These are phyloP conservation scores for Phyllosticta citrichinensis DNA, from an alignment of 2,329 filamentous ascomycete species.

Conservation along the genomic window DNA sequence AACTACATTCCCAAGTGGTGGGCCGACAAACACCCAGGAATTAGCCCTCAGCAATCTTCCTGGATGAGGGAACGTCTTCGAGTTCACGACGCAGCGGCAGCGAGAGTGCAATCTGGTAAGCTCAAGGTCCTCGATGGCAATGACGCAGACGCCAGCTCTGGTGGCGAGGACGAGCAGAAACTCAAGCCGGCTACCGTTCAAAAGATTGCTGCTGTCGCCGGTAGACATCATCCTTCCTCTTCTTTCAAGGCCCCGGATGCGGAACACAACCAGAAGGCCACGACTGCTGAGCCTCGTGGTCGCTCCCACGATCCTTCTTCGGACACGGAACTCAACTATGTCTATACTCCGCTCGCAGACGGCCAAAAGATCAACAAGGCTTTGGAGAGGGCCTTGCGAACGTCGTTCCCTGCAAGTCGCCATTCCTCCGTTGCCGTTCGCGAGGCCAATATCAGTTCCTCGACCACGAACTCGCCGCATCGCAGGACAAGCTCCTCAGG, in stretches of 20 bases:
- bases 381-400: background rate
- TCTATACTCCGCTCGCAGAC: background rate
- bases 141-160: background rate
- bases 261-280: background rate
- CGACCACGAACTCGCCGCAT: background rate
- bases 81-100: background rate
- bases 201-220: background rate
- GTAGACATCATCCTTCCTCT: background rate
- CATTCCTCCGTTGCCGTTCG: background rate
- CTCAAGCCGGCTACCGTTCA: background rate
- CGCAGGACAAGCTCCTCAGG: background rate
- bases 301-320: background rate
- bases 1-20: constrained; percentile 46
- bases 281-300: background rate
- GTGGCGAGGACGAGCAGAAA: background rate
- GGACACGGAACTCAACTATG: background rate
- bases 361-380: background rate
- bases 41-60: background rate
- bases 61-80: background rate
- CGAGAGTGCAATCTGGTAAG: background rate
- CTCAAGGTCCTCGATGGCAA: background rate
- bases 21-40: background rate
- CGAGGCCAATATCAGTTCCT: background rate
- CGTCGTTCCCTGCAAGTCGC: background rate
- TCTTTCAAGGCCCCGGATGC: background rate